phyloP scores from a whole-genome alignment of 164 flowering plant genomes.

The Tetrastigma voinierianum region DNA sequence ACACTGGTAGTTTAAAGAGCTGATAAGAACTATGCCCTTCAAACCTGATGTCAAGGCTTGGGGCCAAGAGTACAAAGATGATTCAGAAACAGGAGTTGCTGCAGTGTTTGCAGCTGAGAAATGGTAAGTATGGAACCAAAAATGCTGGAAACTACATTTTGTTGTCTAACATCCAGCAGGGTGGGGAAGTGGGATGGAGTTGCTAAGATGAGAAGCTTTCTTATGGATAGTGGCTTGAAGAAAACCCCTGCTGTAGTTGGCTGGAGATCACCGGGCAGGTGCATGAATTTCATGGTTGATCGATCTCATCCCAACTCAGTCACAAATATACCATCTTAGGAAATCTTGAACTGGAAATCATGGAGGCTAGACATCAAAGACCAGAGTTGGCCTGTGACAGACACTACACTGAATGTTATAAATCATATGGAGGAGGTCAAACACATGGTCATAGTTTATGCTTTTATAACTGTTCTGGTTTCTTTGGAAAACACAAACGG shows the following conservation, averaged over 20 bases:
- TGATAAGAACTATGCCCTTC: slow-evolving; percentile 44
- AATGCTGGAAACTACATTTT: slow-evolving; percentile 67
- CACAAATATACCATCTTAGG: slow-evolving; percentile 36
- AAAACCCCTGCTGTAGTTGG: slow-evolving; percentile 61
- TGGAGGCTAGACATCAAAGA: slow-evolving; percentile 9
- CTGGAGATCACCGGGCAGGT: slow-evolving; percentile 49
- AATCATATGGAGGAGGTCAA: no score
- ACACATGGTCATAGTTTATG: no score
- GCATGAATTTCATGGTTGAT: slow-evolving; percentile 61
- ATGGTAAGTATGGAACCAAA: slow-evolving; percentile 48
- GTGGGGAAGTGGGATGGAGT: slow-evolving; percentile 65
- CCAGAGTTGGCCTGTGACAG: neutral
- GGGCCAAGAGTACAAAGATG: slow-evolving; percentile 58
- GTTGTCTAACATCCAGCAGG: slow-evolving; percentile 56
- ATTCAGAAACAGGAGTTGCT: slow-evolving; percentile 28
- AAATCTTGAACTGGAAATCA: slow-evolving; percentile 36
- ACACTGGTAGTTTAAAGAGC: slow-evolving; percentile 46
- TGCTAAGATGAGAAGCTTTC: slow-evolving; percentile 44
- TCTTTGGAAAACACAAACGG: no score
- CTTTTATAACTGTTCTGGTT: no score
- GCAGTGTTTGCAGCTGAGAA: slow-evolving; percentile 53
- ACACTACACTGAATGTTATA: no score
- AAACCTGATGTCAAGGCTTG: slow-evolving; percentile 53
- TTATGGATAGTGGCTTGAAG: slow-evolving; percentile 51
- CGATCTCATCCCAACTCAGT: slow-evolving; percentile 40